Percentiles rank a stretch among this genome's conserved stretches.
Conservation (phyloP, 164 flowering plant genomes). For the Vitis amurensis region DNA sequence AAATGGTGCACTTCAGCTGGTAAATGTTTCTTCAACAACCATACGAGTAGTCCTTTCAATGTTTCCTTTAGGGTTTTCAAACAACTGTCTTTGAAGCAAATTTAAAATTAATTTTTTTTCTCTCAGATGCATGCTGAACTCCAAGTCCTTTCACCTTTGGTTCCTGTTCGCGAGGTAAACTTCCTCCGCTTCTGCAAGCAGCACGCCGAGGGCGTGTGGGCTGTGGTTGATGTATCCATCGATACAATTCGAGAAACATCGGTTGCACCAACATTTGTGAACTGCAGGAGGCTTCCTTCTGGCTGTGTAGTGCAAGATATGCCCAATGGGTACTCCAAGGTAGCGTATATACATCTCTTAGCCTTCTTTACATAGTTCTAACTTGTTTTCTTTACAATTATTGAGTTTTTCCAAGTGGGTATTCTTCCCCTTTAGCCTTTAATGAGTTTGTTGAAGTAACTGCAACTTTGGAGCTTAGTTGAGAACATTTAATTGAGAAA, state of each 20-base stretch:
- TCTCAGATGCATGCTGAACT: slow-evolving; percentile 90
- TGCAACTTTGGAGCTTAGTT: slow-evolving; percentile 27
- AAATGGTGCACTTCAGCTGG: slow-evolving; percentile 92
- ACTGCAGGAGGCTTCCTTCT: slow-evolving; percentile 88
- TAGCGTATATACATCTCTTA: slow-evolving; percentile 16
- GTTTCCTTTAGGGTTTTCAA: background rate
- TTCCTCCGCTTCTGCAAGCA: slow-evolving; percentile 96
- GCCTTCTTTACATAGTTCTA: background rate
- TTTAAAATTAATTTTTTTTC: background rate
- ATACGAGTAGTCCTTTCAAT: background rate
- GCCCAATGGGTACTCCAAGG: slow-evolving; percentile 98
- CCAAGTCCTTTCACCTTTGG: slow-evolving; percentile 94
- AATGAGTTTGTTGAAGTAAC: slow-evolving; percentile 38
- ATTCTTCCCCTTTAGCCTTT: slow-evolving; percentile 33
- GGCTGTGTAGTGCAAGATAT: slow-evolving; percentile 96
- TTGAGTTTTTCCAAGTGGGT: slow-evolving; percentile 26
- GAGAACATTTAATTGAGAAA: slow-evolving; percentile 21
- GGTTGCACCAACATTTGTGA: slow-evolving; percentile 38
- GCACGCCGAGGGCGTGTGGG: slow-evolving; percentile 97
- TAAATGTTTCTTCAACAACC: slow-evolving; percentile 11
- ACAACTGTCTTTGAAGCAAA: too few species aligned
- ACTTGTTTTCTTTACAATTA: slow-evolving; percentile 22
- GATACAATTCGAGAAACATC: slow-evolving; percentile 65
- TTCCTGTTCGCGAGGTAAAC: slow-evolving; percentile 80
- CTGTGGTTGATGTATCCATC: slow-evolving; percentile 93